Conservation (phyloP, 2,329 filamentous ascomycete species). For the Clonostachys byssicola region DNA sequence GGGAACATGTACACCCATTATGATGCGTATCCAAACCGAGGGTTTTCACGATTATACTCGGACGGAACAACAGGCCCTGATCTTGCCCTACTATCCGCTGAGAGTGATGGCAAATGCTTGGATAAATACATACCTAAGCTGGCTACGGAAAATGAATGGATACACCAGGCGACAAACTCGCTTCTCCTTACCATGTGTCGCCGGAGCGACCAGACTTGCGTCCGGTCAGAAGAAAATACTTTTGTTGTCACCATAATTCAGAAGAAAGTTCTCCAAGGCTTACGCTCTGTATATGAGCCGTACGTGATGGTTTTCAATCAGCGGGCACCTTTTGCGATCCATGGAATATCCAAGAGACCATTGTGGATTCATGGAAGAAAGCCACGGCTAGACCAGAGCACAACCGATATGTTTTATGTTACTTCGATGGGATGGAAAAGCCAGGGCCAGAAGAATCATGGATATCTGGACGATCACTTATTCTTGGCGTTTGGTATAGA, state of each 20-base stretch:
- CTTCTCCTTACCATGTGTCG: constrained; percentile 50
- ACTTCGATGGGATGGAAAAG: constrained; percentile 53
- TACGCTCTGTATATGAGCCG: constrained; percentile 50
- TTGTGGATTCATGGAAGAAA: constrained; percentile 51
- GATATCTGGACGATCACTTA: constrained; percentile 50
- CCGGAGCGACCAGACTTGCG: constrained; percentile 37
- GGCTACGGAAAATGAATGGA: constrained; percentile 26
- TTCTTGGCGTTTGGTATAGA: constrained; percentile 54
- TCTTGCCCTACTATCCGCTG: constrained; percentile 28
- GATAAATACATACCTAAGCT: constrained; percentile 35
- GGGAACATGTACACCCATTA: constrained; percentile 46
- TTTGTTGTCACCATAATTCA: constrained; percentile 52
- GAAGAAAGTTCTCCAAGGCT: constrained; percentile 43
- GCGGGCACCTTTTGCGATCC: constrained; percentile 40
- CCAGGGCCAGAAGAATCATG: constrained; percentile 42
- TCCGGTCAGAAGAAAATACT: constrained; percentile 38
- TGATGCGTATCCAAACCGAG: constrained; percentile 43
- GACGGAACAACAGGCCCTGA: constrained; percentile 43
- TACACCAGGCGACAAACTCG: constrained; percentile 59
- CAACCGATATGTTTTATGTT: constrained; percentile 53
- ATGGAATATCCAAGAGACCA: constrained; percentile 43
- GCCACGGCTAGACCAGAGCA: constrained; percentile 14
- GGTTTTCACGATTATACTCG: constrained; percentile 37
- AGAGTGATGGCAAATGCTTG: constrained; percentile 39
- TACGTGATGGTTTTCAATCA: constrained; percentile 48